Percentiles rank a stretch among this genome's conserved stretches.
Evolutionary conservation across 495 filamentous ascomycete species (phyloP).

Genomic region (Penicillium roqueforti): DNA sequence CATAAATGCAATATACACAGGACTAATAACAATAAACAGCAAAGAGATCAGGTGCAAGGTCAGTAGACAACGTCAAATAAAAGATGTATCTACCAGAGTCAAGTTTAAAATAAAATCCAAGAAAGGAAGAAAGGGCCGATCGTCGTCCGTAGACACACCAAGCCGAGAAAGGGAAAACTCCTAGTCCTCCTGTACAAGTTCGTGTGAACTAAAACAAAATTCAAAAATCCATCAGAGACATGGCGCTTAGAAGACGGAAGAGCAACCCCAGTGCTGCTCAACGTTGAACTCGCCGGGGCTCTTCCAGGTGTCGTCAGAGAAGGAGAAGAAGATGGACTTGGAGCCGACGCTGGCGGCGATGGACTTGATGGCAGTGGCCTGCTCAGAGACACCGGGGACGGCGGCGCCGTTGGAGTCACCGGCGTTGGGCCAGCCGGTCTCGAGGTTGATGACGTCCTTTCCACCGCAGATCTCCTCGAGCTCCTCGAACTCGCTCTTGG

Average conservation of each 20-base stretch:
- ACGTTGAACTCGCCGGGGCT: constrained; percentile 59
- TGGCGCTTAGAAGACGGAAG: constrained; percentile 45
- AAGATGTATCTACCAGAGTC: constrained; percentile 37
- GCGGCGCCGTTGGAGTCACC: constrained; percentile 69
- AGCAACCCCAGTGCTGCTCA: constrained; percentile 76
- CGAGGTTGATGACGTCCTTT: constrained; percentile 68
- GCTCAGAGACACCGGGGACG: constrained; percentile 60
- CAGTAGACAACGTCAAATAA: constrained; percentile 36
- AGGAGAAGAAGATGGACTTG: constrained; percentile 74
- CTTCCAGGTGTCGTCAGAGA: constrained; percentile 81
- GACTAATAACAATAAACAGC: constrained; percentile 19
- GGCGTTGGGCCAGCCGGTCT: constrained; percentile 83
- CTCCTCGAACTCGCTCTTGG: constrained; percentile 58
- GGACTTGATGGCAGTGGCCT: constrained; percentile 63
- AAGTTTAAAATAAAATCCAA: constrained; percentile 28
- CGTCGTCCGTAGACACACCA: not conserved
- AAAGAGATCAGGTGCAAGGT: constrained; percentile 34
- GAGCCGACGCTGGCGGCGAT: constrained; percentile 56
- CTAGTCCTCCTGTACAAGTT: constrained; percentile 35
- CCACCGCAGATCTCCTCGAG: constrained; percentile 62
- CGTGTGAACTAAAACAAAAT: constrained; percentile 18
- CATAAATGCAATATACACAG: constrained; percentile 32
- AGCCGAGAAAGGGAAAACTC: constrained; percentile 26
- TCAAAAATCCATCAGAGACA: constrained; percentile 17
- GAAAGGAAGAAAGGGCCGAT: constrained; percentile 12